phyloP scores from a whole-genome alignment of 352 stramenopile genomes.

The Pythium vanterpoolii region DNA sequence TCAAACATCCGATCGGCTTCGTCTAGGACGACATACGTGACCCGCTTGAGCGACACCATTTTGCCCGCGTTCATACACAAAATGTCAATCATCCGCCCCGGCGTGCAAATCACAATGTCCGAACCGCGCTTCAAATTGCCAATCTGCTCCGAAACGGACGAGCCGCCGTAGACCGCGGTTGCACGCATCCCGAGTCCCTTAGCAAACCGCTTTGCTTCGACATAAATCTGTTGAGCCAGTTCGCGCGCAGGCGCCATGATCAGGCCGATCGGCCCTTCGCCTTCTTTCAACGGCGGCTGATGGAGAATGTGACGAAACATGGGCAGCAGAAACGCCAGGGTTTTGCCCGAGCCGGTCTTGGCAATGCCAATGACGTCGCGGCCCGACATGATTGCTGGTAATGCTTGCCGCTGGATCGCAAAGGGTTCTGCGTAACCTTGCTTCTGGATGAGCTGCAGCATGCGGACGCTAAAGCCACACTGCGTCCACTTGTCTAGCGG shows the following conservation, averaged over 20 bases:
- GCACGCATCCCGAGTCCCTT: constrained; percentile 90
- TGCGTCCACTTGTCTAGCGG: constrained; percentile 97
- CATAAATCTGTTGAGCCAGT: constrained; percentile 98
- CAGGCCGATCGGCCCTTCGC: constrained; percentile 96
- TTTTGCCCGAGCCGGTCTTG: constrained; percentile 95
- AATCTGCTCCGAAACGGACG: constrained; percentile 97
- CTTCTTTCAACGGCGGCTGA: constrained; percentile 88
- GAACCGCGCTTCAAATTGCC: constrained; percentile 97
- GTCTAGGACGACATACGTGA: constrained; percentile 98
- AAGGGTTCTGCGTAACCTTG: constrained; percentile 94
- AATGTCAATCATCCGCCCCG: constrained; percentile 99
- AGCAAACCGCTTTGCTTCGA: constrained; percentile 93
- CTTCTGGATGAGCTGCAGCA: constrained; percentile 94
- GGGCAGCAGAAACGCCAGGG: constrained; percentile 88
- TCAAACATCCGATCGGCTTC: constrained; percentile 99
- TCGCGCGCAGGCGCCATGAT: constrained; percentile 98
- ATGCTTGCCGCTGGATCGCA: constrained; percentile 95
- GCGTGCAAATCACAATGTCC: constrained; percentile 98
- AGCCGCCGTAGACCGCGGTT: constrained; percentile 95
- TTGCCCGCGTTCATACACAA: constrained; percentile 97
- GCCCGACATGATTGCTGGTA: constrained; percentile 98
- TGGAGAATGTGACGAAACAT: constrained; percentile 97
- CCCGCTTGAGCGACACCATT: constrained; percentile 94
- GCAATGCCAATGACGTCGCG: constrained; percentile 99
- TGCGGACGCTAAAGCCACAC: constrained; percentile 95